phyloP scores from a whole-genome alignment of 768 basidiomycete genomes.

The Saitozyma podzolica region DNA sequence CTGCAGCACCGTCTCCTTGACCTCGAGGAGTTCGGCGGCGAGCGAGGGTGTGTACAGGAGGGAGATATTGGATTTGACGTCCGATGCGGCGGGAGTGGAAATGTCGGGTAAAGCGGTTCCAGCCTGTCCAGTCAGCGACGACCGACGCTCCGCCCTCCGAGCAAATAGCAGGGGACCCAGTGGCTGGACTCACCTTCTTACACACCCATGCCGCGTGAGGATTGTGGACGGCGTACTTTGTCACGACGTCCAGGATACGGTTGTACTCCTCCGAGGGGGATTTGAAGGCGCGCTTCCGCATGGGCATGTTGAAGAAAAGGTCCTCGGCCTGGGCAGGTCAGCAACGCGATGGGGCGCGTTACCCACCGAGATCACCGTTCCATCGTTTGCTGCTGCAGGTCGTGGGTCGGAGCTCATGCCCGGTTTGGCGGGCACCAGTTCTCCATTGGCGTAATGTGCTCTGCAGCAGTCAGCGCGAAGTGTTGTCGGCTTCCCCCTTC shows the following conservation, averaged over 20 bases:
- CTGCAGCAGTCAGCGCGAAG: conserved; percentile 55
- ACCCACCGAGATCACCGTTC: conserved; percentile 79
- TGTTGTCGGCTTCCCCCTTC: background rate
- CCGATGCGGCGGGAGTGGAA: conserved; percentile 71
- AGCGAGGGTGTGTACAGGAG: conserved; percentile 77
- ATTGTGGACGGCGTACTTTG: conserved; percentile 92
- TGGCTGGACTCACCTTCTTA: conserved; percentile 70
- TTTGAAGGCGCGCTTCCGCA: conserved; percentile 79
- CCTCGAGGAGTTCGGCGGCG: conserved; percentile 67
- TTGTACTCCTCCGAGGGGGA: conserved; percentile 87
- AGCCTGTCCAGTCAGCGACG: conserved; percentile 56
- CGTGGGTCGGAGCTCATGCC: conserved; percentile 75
- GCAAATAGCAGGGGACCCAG: background rate
- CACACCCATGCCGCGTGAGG: conserved; percentile 82
- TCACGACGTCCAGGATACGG: conserved; percentile 85
- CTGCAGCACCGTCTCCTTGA: conserved; percentile 35
- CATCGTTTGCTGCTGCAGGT: conserved; percentile 90
- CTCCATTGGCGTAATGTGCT: conserved; percentile 78
- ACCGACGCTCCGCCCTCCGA: background rate
- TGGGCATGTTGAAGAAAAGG: conserved; percentile 89
- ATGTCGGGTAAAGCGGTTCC: conserved; percentile 75
- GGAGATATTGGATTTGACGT: conserved; percentile 69
- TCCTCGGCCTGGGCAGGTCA: conserved; percentile 76
- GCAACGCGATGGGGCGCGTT: background rate
- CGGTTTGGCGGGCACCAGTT: conserved; percentile 67